Percentiles rank a stretch among this genome's conserved stretches.
These are phyloP conservation scores for Auriscalpium orientale DNA, from an alignment of 768 basidiomycete species.

Conservation along the genomic window DNA sequence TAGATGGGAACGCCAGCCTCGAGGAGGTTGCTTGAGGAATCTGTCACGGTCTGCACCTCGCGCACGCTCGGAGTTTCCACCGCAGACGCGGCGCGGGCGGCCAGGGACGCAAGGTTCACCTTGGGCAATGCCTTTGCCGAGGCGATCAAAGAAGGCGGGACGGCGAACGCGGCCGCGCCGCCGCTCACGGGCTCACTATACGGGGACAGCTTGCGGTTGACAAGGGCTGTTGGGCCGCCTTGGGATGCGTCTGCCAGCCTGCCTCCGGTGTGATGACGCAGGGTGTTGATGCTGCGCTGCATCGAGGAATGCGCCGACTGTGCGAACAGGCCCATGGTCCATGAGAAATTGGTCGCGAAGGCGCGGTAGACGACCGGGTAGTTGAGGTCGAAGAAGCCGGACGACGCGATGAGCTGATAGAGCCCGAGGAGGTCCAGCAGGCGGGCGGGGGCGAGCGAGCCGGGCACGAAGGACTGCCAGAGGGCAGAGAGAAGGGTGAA, in stretches of 20 bases:
- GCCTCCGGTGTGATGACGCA: conserved; percentile 82
- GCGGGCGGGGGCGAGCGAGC: conserved; percentile 61
- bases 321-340: conserved; percentile 74
- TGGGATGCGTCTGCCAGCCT: conserved; percentile 51
- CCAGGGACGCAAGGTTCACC: conserved; percentile 10
- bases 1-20: conserved; percentile 80
- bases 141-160: conserved; percentile 3
- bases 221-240: conserved; percentile 60
- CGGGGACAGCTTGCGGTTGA: conserved; percentile 77
- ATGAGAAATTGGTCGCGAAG: conserved; percentile 82
- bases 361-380: conserved; percentile 80
- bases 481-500: conserved; percentile 48
- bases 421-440: conserved; percentile 77
- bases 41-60: conserved; percentile 60
- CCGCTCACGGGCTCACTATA: conserved; percentile 40
- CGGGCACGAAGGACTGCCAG: conserved; percentile 48
- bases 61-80: conserved; percentile 12
- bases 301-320: conserved; percentile 46
- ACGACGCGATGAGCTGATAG: conserved; percentile 77
- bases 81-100: neutral
- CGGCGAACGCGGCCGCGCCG: neutral
- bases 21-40: conserved; percentile 55
- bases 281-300: conserved; percentile 70
- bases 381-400: conserved; percentile 76
- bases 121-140: conserved; percentile 13